Evolutionary conservation across 75 land plant species (phyloP).

Genomic region (Selaginella moellendorffii): DNA sequence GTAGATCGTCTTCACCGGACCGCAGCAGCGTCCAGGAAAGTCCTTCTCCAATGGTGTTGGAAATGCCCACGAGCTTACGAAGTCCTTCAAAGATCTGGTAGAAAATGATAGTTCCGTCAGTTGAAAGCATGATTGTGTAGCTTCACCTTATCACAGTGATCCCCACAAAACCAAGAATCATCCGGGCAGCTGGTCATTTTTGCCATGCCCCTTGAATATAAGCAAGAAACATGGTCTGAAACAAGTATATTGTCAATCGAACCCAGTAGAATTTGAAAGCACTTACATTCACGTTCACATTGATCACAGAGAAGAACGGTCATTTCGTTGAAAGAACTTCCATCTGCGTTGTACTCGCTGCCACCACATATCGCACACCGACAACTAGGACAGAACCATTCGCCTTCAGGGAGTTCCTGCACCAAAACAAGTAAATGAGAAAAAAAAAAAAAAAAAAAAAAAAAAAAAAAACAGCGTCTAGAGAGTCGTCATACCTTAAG

Average conservation of each 20-base stretch:
- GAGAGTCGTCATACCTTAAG: slow-evolving; percentile 36
- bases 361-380: slow-evolving; percentile 69
- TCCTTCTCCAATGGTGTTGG: slow-evolving; percentile 30
- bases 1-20: slow-evolving; percentile 19
- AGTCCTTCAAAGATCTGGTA: slow-evolving; percentile 41
- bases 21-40: slow-evolving; percentile 55
- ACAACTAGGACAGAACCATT: slow-evolving; percentile 87
- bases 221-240: slow-evolving; percentile 55
- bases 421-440: neutral
- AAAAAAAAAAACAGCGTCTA: neutral
- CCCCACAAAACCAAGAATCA: slow-evolving; percentile 47
- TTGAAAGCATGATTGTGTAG: neutral
- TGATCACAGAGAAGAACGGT: slow-evolving; percentile 48
- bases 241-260: neutral
- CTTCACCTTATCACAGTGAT: slow-evolving; percentile 39
- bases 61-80: slow-evolving; percentile 33
- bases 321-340: slow-evolving; percentile 16
- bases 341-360: slow-evolving; percentile 18
- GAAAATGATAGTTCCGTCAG: neutral
- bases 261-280: neutral
- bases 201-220: slow-evolving; percentile 16
- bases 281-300: slow-evolving; percentile 66
- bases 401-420: slow-evolving; percentile 45
- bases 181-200: slow-evolving; percentile 14
- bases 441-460: neutral